These are phyloP conservation scores for Lodderomyces orthopsilosis DNA, from an alignment of 1,139 yeast species.

Conservation along the genomic window DNA sequence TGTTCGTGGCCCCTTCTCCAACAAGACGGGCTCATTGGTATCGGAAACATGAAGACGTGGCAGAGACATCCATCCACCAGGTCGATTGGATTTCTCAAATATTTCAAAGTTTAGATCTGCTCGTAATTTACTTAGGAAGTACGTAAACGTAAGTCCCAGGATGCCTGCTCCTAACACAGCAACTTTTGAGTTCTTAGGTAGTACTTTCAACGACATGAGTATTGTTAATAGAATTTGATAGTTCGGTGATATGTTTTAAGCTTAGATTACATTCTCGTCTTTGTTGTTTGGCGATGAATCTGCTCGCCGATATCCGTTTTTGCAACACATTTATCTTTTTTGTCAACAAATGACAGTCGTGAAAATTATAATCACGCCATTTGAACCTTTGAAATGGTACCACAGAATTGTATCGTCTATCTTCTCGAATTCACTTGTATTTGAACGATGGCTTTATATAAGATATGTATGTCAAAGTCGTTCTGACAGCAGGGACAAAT, in stretches of 20 bases:
- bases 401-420: too few relatives aligned
- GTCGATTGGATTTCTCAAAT: conserved; percentile 50
- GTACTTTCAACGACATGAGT: conserved; percentile 10
- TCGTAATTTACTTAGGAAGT: conserved; percentile 63
- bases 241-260: not conserved
- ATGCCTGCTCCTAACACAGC: conserved; percentile 86
- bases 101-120: conserved; percentile 69
- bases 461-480: too few relatives aligned
- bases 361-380: not conserved
- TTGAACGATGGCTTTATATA: too few relatives aligned
- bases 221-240: not conserved
- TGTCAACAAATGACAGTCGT: not conserved
- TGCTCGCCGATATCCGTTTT: too few relatives aligned
- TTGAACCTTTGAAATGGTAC: too few relatives aligned
- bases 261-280: not conserved
- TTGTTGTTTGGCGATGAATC: not conserved
- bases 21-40: conserved; percentile 20
- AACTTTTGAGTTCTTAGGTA: conserved; percentile 39
- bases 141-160: conserved; percentile 79
- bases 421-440: too few relatives aligned
- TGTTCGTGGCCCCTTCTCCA: conserved; percentile 79
- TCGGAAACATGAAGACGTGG: conserved; percentile 8
- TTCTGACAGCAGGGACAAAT: too few relatives aligned
- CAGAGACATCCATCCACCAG: conserved; percentile 84
- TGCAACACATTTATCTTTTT: not conserved